Evolutionary conservation across 352 stramenopile genomes (phyloP).

Genomic region (Globisporangium spinosum): DNA sequence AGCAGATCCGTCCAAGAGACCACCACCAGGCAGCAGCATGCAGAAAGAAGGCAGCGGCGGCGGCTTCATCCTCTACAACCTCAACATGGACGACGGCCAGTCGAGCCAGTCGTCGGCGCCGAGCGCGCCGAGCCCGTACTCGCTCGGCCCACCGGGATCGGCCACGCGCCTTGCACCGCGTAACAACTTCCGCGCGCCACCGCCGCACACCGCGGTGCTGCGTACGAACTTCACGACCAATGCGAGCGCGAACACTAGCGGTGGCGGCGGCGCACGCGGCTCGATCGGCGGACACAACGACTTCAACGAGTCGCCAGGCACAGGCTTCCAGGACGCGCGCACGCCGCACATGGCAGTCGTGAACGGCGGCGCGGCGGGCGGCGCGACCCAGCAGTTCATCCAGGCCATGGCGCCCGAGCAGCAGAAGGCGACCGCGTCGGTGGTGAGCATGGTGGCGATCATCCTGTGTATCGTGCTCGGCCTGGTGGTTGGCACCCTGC

Average conservation of each 20-base stretch:
- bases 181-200: conserved; percentile 28
- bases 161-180: conserved; percentile 21
- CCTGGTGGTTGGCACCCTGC: conserved; percentile 33
- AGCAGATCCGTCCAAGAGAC: not conserved
- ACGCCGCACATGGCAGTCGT: conserved; percentile 30
- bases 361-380: conserved; percentile 7
- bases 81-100: conserved; percentile 40
- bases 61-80: conserved; percentile 41
- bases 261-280: conserved; percentile 11
- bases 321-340: conserved; percentile 50
- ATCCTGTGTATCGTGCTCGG: conserved; percentile 45
- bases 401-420: conserved; percentile 25
- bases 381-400: conserved; percentile 14
- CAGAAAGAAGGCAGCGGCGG: conserved; percentile 13
- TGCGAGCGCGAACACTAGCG: conserved; percentile 2
- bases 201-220: conserved; percentile 46
- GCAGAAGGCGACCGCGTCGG: conserved; percentile 32
- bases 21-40: not conserved
- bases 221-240: conserved; percentile 68
- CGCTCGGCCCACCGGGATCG: conserved; percentile 17
- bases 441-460: conserved; percentile 49
- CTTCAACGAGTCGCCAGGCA: conserved; percentile 34
- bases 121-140: conserved; percentile 37
- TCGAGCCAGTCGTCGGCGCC: conserved; percentile 33
- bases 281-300: conserved; percentile 25